Base-by-base conservation (phyloP, 2,329 filamentous ascomycete species). In the Exophiala bonariae region DNA sequence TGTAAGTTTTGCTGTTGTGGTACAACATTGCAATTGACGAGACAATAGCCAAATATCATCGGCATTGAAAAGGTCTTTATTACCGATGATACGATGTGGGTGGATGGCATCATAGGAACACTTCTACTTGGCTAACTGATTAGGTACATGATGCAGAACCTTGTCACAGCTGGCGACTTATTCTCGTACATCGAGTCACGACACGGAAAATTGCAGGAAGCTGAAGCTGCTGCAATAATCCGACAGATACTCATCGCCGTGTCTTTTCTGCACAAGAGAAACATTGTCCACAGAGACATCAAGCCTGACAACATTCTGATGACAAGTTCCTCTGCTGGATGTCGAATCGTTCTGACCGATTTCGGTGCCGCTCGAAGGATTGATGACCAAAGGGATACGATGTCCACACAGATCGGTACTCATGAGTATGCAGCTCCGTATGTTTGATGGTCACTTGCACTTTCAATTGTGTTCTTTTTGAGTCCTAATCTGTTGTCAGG, bases 241-340 rank as follows among this genome's bases (percentile, higher is more conserved):
- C 66, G 69, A 37, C 81, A 85, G 56, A 64, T 83, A 3, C 60
- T 81, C 7, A 73, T 79, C 44, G 81, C 77, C 2, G 61, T 83
- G n/a, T 65, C 79, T 13, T 82, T 82, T 56, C 64, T 84, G 1
- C 81, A 84, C 59, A 62, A 67, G 3, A 66, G 70, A 6, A 66
- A 73, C 32, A 77, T 84, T 34, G 79, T 79, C 3, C 81, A 85
- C 60, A 71, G 81, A 23, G 81, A 85, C 57, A 68, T 84, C 39
- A 85, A 84, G 57, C 80, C 80, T 0, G 81, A 84, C 42, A 84
- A 84, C 55, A 75, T 84, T 7, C 68, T 85, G 22, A 73, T 84
- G 71, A 77, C 77, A 1, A 79, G 76, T 1, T 68, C 76, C 41
- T 66, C 69, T 11, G 65, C 67, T 34, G 74, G 74, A 3, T 70